Conservation (phyloP, 1,284 basidiomycete genomes). For the Trametes pubescens region DNA sequence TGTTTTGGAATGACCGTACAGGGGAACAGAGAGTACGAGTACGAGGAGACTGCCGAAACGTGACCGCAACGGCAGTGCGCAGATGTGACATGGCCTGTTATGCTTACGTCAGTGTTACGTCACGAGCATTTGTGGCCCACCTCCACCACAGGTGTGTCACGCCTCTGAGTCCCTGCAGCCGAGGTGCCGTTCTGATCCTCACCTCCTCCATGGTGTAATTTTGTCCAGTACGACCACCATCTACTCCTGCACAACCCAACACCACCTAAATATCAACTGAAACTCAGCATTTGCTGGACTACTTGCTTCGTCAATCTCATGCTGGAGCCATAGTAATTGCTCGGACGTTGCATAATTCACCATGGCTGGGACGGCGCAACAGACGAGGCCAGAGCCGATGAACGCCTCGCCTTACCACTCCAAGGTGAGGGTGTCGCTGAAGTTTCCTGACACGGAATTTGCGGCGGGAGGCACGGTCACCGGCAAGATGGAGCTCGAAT, state of each 20-base stretch:
- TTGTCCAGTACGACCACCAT: neutral
- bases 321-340: slow-evolving; percentile 10
- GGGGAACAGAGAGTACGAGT: too few relatives aligned
- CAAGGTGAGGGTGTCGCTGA: slow-evolving; percentile 73
- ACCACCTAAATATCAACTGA: too few relatives aligned
- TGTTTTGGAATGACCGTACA: too few relatives aligned
- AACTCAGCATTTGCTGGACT: neutral
- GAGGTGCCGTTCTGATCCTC: too few relatives aligned
- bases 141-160: neutral
- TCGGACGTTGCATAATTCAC: neutral
- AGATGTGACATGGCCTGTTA: too few relatives aligned
- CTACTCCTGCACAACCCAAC: too few relatives aligned
- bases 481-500: slow-evolving; percentile 81
- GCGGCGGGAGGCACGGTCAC: slow-evolving; percentile 69
- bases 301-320: neutral
- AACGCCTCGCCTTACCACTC: slow-evolving; percentile 77
- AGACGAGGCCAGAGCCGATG: slow-evolving; percentile 68
- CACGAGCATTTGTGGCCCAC: too few relatives aligned
- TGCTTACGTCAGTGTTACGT: too few relatives aligned
- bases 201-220: neutral
- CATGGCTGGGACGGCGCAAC: slow-evolving; percentile 22
- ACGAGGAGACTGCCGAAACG: too few relatives aligned
- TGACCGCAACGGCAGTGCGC: too few relatives aligned
- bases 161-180: neutral
- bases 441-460: slow-evolving; percentile 62